Percentiles rank a stretch among this genome's conserved stretches.
These are phyloP conservation scores for Auricularia sp. DNA, from an alignment of 768 basidiomycete genomes.

Conservation along the genomic window DNA sequence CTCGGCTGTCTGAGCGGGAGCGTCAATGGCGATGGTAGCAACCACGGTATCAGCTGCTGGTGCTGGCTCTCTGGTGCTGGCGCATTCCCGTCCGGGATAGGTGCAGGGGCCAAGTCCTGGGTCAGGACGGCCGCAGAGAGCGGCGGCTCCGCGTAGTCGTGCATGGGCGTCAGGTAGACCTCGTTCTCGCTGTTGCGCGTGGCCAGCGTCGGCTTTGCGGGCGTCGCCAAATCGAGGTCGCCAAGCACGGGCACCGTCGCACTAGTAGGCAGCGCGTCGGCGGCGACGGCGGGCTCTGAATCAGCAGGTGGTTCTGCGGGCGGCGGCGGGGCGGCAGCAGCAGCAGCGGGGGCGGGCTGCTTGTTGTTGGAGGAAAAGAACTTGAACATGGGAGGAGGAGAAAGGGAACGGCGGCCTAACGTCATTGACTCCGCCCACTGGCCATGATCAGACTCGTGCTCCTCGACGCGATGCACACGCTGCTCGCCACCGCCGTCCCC, in stretches of 20 bases:
- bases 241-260: background rate
- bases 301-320: background rate
- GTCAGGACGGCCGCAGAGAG: background rate
- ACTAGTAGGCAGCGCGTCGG: background rate
- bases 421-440: background rate
- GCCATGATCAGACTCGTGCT: conserved; percentile 37
- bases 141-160: background rate
- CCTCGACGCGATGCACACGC: conserved; percentile 74
- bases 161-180: background rate
- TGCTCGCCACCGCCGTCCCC: conserved; percentile 57
- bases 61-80: background rate
- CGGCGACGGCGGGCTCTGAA: background rate
- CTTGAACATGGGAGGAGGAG: background rate
- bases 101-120: too few relatives aligned
- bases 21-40: background rate
- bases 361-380: background rate
- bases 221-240: background rate
- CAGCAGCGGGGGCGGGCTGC: background rate
- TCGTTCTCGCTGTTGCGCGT: background rate
- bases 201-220: background rate
- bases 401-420: background rate
- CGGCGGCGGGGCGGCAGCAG: background rate
- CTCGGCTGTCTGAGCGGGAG: background rate
- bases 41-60: background rate
- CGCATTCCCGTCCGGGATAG: too few relatives aligned